phyloP scores from a whole-genome alignment of 345 rosid species.

The Aquilaria sinensis region DNA sequence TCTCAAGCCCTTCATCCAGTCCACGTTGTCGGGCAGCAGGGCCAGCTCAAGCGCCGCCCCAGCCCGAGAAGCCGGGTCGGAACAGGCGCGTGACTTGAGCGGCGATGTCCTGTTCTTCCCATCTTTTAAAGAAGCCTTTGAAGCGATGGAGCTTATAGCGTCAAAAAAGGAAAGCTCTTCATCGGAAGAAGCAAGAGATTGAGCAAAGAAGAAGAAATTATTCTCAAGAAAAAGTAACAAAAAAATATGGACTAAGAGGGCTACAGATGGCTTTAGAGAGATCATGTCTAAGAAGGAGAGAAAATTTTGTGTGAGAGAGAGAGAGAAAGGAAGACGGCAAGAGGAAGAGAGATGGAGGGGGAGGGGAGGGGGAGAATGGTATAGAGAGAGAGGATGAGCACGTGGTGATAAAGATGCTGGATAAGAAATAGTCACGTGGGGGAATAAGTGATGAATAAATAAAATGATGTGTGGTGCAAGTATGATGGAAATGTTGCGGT shows the following conservation, averaged over 20 bases:
- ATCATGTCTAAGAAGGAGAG: constrained; percentile 7
- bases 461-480: too few species aligned
- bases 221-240: neutral
- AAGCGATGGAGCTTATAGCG: constrained; percentile 5
- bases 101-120: constrained; percentile 11
- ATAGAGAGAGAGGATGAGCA: constrained; percentile 16
- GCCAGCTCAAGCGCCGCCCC: constrained; percentile 26
- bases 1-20: constrained; percentile 40
- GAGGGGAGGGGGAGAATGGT: neutral
- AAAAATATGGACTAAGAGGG: constrained; percentile 2
- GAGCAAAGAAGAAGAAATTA: neutral
- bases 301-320: neutral
- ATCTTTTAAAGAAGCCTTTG: constrained; percentile 5
- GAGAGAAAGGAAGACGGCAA: neutral
- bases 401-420: constrained; percentile 26
- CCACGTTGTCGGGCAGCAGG: constrained; percentile 27
- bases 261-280: neutral
- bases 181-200: constrained; percentile 2
- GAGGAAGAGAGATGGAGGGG: neutral
- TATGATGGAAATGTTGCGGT: too few species aligned
- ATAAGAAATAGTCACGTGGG: constrained; percentile 29
- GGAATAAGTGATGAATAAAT: constrained; percentile 4
- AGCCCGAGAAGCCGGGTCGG: constrained; percentile 6
- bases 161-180: constrained; percentile 12
- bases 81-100: constrained; percentile 14